Conservation (phyloP, 352 stramenopile genomes). For the Globisporangium spinosum region DNA sequence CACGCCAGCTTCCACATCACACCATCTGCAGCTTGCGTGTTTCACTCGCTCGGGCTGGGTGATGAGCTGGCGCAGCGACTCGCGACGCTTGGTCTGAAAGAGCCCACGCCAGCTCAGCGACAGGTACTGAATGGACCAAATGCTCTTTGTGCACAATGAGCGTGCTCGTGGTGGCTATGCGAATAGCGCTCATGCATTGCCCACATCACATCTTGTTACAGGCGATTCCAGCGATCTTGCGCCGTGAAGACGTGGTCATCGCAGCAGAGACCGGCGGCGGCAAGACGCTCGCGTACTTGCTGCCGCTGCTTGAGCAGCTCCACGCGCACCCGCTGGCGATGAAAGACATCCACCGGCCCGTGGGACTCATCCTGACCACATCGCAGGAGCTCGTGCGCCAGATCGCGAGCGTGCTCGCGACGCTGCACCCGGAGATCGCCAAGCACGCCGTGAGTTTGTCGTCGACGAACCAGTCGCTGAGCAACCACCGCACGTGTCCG, state of each 20-base stretch:
- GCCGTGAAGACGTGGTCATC: slow-evolving; percentile 85
- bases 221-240: slow-evolving; percentile 55
- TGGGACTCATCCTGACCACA: slow-evolving; percentile 78
- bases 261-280: slow-evolving; percentile 93
- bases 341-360: slow-evolving; percentile 41
- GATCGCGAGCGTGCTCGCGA: slow-evolving; percentile 40
- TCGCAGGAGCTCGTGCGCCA: slow-evolving; percentile 87
- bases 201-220: slow-evolving; percentile 5
- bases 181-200: not conserved
- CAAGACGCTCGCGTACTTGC: slow-evolving; percentile 95
- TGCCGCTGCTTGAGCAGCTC: slow-evolving; percentile 86
- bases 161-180: not conserved
- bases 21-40: slow-evolving; percentile 19
- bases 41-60: slow-evolving; percentile 57
- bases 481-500: slow-evolving; percentile 31
- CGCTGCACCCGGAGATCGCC: slow-evolving; percentile 39
- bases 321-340: slow-evolving; percentile 29
- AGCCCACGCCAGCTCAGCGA: slow-evolving; percentile 49
- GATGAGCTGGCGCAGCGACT: slow-evolving; percentile 34
- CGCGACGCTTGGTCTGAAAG: slow-evolving; percentile 28
- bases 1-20: not conserved
- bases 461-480: slow-evolving; percentile 48
- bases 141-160: no score
- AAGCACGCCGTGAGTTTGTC: slow-evolving; percentile 40
- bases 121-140: slow-evolving; percentile 20